Evolutionary conservation across 202 grass and related monocot genomes (phyloP), one percentile per base, ranked within the genome.

Genomic region (Cymbopogon flexuosus): DNA sequence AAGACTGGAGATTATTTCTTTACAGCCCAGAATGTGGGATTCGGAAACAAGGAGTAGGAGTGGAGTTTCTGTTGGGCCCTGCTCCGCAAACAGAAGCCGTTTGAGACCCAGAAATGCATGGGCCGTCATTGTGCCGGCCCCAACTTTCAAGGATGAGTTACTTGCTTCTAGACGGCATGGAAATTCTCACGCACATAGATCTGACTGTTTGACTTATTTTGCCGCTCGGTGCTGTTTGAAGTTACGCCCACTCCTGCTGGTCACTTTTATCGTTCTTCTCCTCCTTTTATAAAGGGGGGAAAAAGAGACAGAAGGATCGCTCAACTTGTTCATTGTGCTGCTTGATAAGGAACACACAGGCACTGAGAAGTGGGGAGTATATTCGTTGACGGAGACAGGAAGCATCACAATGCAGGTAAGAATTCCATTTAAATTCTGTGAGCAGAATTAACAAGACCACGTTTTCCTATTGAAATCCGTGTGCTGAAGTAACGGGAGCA

Each of bases 351-450:
- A 64, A 39, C 72, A 69, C 12, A 7, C 34, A 35, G 34, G 62
- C 18, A 8, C 30, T 31, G 30, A 31, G 36, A 62, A 43, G 47
- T 34, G 24, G 52, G 22, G 54, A 70, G 23, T 68, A 65, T 65
- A 72, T 81, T 81, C 36, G 65, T 72, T 31, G 72, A 81, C 36
- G 21, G 34, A 16, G 27, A 64, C 45, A 36, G 2, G 18, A 80
- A 80, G 70, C 34, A 7, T 6, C 62, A 12, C 34, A 35, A 12
- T 19, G 47, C 16, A 18, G 65, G 24, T 57, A 54, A 15, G n/a
- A 65, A 35, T 52, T 79, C 19, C 19, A 19, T 65, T 47, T 64
- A 13, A 29, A 81, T 59, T 39, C 11, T n/a, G 30, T 14, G 71
- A 57, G 58, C 37, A 34, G 5, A 77, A 78, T 43, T 37, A 56